Base-by-base conservation (phyloP, 768 basidiomycete species). In the Lenzites betulinus region DNA sequence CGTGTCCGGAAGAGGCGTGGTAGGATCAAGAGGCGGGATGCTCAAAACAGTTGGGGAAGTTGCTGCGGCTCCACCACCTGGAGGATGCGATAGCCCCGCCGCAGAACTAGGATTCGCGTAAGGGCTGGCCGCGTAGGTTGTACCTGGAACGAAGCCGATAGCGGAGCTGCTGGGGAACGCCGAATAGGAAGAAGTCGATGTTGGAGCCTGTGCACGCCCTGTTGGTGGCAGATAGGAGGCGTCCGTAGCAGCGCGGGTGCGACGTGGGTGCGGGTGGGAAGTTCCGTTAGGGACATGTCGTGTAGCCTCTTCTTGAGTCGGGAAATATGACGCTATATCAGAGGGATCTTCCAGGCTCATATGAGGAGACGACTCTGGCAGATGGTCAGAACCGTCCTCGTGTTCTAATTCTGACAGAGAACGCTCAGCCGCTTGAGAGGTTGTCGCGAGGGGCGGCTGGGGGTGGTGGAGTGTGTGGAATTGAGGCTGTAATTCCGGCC, bases 21-120 rank as follows among this genome's bases (percentile, higher is more conserved):
- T 79, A 11, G 88, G 71, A 66, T 89, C 82, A 36, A 90, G 67
- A 8, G 89, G 89, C 13, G 88, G 84, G 30, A 89, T 79, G 69
- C 69, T 57, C 64, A 71, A 54, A 62, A 68, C 51, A 62, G 67
- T 41, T 41, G 63, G 64, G 64, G 66, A 44, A 62, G 58, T 44
- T 1, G 50, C n/a, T n/a, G 62, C 33, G 20, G 53, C 41, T 23
- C 53, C 13, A 8, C 41, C 11, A 2, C 47, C 42, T 48, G 41
- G 51, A 35, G 47, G 3, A 23, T 54, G 54, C 26, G 61, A 44
- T n/a, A 46, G 20, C 18, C 56, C 51, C n/a, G 43, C 43, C 4
- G 38, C 16, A 13, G 42, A 39, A 1, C 54, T 52, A 8, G 57
- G 25, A 1, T 36, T 28, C 5, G 57, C 2, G 16, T 49, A 54